Conservation (phyloP, 345 rosid genomes). For the Durio zibethinus region DNA sequence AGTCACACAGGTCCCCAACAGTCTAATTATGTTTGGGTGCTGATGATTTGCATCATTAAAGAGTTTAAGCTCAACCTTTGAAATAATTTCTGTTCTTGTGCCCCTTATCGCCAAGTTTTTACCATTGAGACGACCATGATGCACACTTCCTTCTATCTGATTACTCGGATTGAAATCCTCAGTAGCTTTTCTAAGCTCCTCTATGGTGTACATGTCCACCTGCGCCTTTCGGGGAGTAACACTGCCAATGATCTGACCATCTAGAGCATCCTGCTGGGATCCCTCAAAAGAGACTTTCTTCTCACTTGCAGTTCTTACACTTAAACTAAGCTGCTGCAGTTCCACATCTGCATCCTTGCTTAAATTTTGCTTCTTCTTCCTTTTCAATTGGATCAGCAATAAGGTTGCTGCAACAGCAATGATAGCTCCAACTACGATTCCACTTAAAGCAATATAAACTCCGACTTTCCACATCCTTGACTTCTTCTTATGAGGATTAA, state of each 20-base stretch:
- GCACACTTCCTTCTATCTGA: constrained; percentile 71
- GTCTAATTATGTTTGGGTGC: constrained; percentile 71
- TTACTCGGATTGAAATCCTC: constrained; percentile 70
- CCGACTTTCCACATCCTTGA: constrained; percentile 44
- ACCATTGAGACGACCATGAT: constrained; percentile 76
- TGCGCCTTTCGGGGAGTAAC: constrained; percentile 40
- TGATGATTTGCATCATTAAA: constrained; percentile 55
- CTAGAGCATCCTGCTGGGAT: constrained; percentile 54
- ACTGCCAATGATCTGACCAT: constrained; percentile 38
- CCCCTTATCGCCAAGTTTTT: constrained; percentile 72
- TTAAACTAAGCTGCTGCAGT: constrained; percentile 68
- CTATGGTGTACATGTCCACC: constrained; percentile 51
- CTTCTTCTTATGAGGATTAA: constrained; percentile 30
- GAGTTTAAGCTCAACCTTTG: constrained; percentile 47
- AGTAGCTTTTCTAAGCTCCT: constrained; percentile 73
- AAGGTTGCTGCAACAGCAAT: constrained; percentile 53
- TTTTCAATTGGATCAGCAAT: constrained; percentile 49
- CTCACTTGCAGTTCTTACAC: constrained; percentile 74
- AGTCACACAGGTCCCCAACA: constrained; percentile 60
- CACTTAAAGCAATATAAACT: constrained; percentile 48
- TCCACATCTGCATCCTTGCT: constrained; percentile 43
- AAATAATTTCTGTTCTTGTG: constrained; percentile 27
- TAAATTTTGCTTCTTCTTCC: constrained; percentile 37
- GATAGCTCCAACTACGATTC: constrained; percentile 48
- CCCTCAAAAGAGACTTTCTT: constrained; percentile 86